Evolutionary conservation across 441 rosid species (phyloP).

Genomic region (Pelargonium fulgidum): DNA sequence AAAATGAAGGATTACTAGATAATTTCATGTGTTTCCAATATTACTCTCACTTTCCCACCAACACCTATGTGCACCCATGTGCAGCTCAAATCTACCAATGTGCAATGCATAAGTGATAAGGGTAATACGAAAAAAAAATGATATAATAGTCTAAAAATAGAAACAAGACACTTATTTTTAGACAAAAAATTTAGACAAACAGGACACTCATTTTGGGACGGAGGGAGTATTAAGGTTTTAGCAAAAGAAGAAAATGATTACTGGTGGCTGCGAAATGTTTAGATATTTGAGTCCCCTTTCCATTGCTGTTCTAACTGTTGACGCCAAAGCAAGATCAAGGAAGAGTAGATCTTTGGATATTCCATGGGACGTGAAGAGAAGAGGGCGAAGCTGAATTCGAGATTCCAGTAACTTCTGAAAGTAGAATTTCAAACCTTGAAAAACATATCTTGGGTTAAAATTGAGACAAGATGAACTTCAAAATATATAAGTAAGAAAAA

Average conservation of each 20-base stretch:
- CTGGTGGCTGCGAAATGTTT: conserved; percentile 41
- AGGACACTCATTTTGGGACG: too few relatives aligned
- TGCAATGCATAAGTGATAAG: too few relatives aligned
- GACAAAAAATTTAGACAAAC: too few relatives aligned
- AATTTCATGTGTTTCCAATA: too few relatives aligned
- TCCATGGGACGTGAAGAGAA: conserved; percentile 37
- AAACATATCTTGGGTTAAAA: conserved; percentile 7
- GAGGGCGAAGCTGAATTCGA: conserved; percentile 52
- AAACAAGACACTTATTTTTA: too few relatives aligned
- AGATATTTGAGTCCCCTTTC: conserved; percentile 59
- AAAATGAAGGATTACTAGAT: too few relatives aligned
- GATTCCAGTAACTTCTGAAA: conserved; percentile 51
- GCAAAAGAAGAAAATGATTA: conserved; percentile 19
- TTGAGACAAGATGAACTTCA: conserved; percentile 13
- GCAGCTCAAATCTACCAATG: too few relatives aligned
- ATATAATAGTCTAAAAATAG: too few relatives aligned
- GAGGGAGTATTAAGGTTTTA: conserved; percentile 8
- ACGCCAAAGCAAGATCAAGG: conserved; percentile 50
- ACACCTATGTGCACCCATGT: too few relatives aligned
- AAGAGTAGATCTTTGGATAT: conserved; percentile 53
- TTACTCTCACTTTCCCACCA: too few relatives aligned
- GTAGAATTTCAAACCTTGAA: conserved; percentile 18
- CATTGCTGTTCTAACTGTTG: conserved; percentile 54
- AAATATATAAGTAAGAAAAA: conserved; percentile 13
- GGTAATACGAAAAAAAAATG: too few relatives aligned